Evolutionary conservation across 2,329 filamentous ascomycete genomes (phyloP), one percentile per base, ranked within the genome.

Genomic region (Beauveria medogensis): DNA sequence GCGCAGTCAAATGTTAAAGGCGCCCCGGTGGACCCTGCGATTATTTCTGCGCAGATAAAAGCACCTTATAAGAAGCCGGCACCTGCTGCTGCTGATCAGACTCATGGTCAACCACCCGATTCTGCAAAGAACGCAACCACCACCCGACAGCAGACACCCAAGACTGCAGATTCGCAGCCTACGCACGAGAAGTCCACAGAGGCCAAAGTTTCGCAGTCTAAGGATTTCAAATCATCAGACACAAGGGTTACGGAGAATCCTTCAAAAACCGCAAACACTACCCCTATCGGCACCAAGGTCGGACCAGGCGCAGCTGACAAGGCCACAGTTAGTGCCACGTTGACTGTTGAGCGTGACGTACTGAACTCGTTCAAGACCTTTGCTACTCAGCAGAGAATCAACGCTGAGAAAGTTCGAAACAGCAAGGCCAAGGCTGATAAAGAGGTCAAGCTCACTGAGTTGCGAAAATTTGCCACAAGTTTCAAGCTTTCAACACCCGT

Each of bases 401-500:
- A 79, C 62, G 80, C 80, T 6, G 82, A 86, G 67, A 82, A 85
- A 68, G 77, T 73, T 44, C 78, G 85, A 51, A 77, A 72, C 64
- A 82, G 74, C 66, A 87, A 86, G 71, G 80, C 80, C 10, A 85
- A 82, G 70, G 82, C 81, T 62, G 94, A 97, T 72, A 96, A 96
- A 72, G 91, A 92, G 66, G 86, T 94, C 65, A 97, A 96, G 74
- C 75, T 99, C 64, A 96, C 91, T 63, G 94, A 99, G 75, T 77
- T 99, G 62, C 95, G 94, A 80, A 96, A 93, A 70, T 99, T 99
- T 73, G 91, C 94, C 1, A 84, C 87, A 67, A 94, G 84, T 71
- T 99, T 99, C 80, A 97, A 97, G 76, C 83, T 99, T 20, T 88
- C 90, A 55, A 97, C 93, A 3, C 92, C 92, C 6, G 92, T 99